These are phyloP conservation scores for Dentipellis fragilis DNA, from an alignment of 768 basidiomycete species.

Conservation along the genomic window DNA sequence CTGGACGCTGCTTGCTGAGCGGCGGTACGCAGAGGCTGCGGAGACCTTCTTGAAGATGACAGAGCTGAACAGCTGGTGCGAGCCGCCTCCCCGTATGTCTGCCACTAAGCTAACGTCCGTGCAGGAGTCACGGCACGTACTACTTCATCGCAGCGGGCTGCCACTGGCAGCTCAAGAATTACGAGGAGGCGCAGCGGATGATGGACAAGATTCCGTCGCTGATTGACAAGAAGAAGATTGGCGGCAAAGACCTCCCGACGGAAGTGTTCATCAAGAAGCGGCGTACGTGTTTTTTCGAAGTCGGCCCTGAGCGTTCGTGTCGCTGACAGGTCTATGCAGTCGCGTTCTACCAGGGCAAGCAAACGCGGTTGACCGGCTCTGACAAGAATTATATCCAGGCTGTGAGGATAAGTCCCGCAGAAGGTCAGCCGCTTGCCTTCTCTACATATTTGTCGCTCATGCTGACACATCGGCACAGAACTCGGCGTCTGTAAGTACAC, in stretches of 20 bases:
- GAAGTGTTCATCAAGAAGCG: slow-evolving; percentile 75
- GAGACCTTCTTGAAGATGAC: slow-evolving; percentile 55
- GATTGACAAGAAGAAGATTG: slow-evolving; percentile 50
- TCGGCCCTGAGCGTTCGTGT: background rate
- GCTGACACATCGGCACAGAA: slow-evolving; percentile 30
- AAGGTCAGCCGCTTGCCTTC: slow-evolving; percentile 34
- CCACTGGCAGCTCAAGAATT: slow-evolving; percentile 44
- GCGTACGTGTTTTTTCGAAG: slow-evolving; percentile 29
- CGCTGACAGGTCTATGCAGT: slow-evolving; percentile 30
- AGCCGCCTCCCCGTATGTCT: background rate
- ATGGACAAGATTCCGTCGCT: slow-evolving; percentile 52
- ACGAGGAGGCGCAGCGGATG: slow-evolving; percentile 48
- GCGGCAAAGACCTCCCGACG: slow-evolving; percentile 62
- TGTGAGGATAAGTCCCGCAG: slow-evolving; percentile 59
- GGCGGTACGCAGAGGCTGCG: slow-evolving; percentile 58
- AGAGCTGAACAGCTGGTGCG: slow-evolving; percentile 59
- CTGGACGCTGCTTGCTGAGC: slow-evolving; percentile 59
- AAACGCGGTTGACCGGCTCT: slow-evolving; percentile 41
- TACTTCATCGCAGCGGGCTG: slow-evolving; percentile 75
- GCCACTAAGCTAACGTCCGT: background rate
- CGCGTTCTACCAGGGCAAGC: slow-evolving; percentile 66
- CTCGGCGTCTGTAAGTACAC: slow-evolving; percentile 53
- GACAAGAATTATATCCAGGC: slow-evolving; percentile 39
- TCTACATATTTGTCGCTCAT: background rate
- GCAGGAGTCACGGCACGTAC: slow-evolving; percentile 72